Evolutionary conservation across 306 rosid species (phyloP), one percentile per base, ranked within the genome.

Genomic region (Coriaria nepalensis): DNA sequence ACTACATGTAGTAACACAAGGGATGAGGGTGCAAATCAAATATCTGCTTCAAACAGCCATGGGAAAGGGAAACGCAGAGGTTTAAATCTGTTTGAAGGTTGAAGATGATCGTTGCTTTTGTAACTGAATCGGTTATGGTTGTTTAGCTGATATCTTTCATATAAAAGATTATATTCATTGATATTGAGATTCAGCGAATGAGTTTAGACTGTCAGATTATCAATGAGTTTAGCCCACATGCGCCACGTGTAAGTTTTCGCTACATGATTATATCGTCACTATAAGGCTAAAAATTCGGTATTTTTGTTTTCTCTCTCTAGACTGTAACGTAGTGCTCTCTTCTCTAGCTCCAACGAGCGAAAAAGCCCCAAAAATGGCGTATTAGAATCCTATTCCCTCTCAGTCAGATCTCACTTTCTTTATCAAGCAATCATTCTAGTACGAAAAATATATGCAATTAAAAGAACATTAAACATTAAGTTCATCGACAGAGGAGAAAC

Each of bases 351-450:
- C 67, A 38, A 57, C 61, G 13, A 62, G 61, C 55, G 29, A 48
- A 62, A 13, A 33, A 40, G 29, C 9, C 61, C 7, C 35, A 8
- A 40, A 35, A 9, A 34, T 39, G 46, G 32, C 15, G 33, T 50
- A 29, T 29, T 35, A 51, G 10, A 47, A 44, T 40, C 49, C 55
- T 45, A 71, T 66, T 59, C 63, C 69, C 49, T 52, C 42, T 6
- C 56, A 47, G 61, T 58, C 81, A 64, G 80, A 80, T 80, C 87
- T 70, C 72, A 11, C 61, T 67, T 52, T 61, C 72, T 67, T 71
- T 50, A 47, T 8, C 62, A 62, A 49, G 33, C 61, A 49, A 40
- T 33, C 50, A 4, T 48, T 37, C 50, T 35, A 8, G 6, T n/a
- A 34, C 11, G 32, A 2, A 5, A 7, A 5, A 8, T 33, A 8